phyloP scores from a whole-genome alignment of 257 asterid species.

The Nicotiana tomentosiformis region DNA sequence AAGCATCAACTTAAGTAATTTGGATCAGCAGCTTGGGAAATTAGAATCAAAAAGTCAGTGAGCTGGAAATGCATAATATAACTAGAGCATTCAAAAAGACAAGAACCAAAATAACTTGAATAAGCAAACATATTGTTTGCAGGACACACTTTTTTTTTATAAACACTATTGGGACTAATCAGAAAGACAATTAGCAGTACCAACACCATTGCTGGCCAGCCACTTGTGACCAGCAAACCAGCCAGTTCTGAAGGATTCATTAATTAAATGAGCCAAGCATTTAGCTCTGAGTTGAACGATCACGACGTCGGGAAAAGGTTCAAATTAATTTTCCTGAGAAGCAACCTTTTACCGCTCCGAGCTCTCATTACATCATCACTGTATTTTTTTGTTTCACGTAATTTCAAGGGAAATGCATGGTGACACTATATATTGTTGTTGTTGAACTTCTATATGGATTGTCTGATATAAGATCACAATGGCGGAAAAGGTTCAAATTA shows the following conservation, averaged over 20 bases:
- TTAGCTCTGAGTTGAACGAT: background rate
- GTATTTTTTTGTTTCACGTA: background rate
- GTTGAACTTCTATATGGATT: too few species aligned
- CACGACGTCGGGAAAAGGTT: background rate
- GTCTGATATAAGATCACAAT: too few species aligned
- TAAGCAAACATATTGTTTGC: background rate
- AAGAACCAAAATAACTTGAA: background rate
- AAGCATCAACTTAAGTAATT: background rate
- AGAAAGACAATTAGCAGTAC: background rate
- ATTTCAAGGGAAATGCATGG: background rate
- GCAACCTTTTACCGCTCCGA: background rate
- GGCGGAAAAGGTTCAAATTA: too few species aligned
- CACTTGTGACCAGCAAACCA: background rate
- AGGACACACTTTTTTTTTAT: background rate
- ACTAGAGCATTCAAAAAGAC: background rate
- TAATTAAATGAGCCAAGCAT: background rate
- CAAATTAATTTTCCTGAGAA: background rate
- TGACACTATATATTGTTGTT: background rate
- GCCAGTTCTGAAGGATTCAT: background rate
- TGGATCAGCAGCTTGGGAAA: background rate
- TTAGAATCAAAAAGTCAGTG: constrained; percentile 1
- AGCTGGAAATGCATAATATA: background rate
- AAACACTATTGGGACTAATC: background rate
- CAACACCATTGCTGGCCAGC: background rate
- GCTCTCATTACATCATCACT: background rate